Conservation (phyloP, 805 yeast genomes). For the Hanseniaspora hatyaiensis region DNA sequence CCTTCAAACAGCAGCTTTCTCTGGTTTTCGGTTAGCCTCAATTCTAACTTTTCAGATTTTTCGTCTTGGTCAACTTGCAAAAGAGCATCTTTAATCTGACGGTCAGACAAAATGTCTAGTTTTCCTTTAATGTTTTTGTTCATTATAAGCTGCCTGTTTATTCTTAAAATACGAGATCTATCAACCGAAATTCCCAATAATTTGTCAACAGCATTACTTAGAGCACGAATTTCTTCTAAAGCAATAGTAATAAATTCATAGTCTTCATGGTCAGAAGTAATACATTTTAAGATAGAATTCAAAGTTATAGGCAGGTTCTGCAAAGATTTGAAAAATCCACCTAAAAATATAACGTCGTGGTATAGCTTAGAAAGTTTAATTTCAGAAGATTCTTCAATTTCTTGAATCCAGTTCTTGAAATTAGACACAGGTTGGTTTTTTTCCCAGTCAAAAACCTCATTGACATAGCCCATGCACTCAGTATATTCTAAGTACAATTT, state of each 20-base stretch:
- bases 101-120: neutral
- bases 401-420: constrained; percentile 48
- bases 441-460: constrained; percentile 42
- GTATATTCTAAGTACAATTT: constrained; percentile 49
- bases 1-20: constrained; percentile 52
- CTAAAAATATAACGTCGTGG: constrained; percentile 45
- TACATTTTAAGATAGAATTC: constrained; percentile 43
- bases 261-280: constrained; percentile 41
- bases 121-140: constrained; percentile 20
- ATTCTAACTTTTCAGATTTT: constrained; percentile 27
- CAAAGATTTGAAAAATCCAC: constrained; percentile 44
- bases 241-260: constrained; percentile 41
- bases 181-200: constrained; percentile 53
- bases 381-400: constrained; percentile 39
- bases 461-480: constrained; percentile 47
- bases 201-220: constrained; percentile 51
- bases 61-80: constrained; percentile 6
- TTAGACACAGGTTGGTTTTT: constrained; percentile 31
- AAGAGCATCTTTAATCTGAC: neutral
- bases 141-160: constrained; percentile 33
- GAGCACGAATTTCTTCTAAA: constrained; percentile 39
- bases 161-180: constrained; percentile 40
- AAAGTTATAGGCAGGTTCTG: constrained; percentile 54
- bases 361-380: constrained; percentile 35
- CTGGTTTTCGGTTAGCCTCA: constrained; percentile 42